These are phyloP conservation scores for Lactuca sativa DNA, from an alignment of 129 eudicot genomes.

Conservation along the genomic window DNA sequence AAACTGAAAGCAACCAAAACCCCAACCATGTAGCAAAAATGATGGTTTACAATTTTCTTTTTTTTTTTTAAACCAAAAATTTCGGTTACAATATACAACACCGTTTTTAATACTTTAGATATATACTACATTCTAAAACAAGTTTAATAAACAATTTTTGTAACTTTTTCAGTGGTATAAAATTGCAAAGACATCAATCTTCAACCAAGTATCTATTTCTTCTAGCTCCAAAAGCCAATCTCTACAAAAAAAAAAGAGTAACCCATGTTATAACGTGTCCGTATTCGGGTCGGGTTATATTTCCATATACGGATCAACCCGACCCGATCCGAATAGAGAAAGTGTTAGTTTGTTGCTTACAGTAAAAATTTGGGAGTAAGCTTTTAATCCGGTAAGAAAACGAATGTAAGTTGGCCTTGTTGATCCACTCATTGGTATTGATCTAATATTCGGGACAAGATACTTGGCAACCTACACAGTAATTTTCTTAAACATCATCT, in stretches of 20 bases:
- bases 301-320: background rate
- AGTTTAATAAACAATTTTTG: slow-evolving; percentile 8
- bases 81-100: background rate
- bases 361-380: slow-evolving; percentile 93
- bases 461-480: slow-evolving; percentile 78
- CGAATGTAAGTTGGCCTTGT: slow-evolving; percentile 92
- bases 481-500: background rate
- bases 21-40: background rate
- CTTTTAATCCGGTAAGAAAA: slow-evolving; percentile 91
- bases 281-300: no score
- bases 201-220: slow-evolving; percentile 82
- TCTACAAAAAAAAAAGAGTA: slow-evolving; percentile 34
- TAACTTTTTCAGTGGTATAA: background rate
- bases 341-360: slow-evolving; percentile 34
- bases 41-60: no score
- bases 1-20: background rate
- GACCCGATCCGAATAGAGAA: background rate
- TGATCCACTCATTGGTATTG: slow-evolving; percentile 71
- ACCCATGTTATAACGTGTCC: background rate
- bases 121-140: slow-evolving; percentile 5
- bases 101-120: background rate
- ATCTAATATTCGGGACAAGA: slow-evolving; percentile 80
- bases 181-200: slow-evolving; percentile 43
- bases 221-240: slow-evolving; percentile 94
- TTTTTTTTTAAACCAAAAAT: no score